Evolutionary conservation across 108 stramenopile species (phyloP), one percentile per base, ranked within the genome.

Genomic region (Craspedostauros australis): DNA sequence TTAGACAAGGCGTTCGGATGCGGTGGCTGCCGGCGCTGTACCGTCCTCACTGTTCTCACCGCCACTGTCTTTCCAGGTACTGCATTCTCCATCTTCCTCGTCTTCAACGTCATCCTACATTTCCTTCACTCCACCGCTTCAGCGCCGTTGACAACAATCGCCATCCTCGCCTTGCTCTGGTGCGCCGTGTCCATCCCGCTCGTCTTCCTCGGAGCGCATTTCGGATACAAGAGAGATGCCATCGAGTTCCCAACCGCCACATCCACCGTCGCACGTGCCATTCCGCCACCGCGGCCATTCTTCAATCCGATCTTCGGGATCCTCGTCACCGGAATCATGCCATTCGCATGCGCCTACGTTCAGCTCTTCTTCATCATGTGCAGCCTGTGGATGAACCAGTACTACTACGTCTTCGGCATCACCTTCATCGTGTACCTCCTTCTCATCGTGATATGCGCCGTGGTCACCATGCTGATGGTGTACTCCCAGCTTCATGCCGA

Each of bases 361-460:
- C 96, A 99, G 70, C 77, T 99, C 25, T 99, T 97, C 70, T 99
- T 97, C 86, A 99, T 99, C 85, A 89, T 97, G 82, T 89, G 86
- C 33, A 80, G 77, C 46, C 62, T 99, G 64, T 99, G 98, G 98
- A 96, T 99, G 95, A 95, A 96, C 64, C 91, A 96, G 60, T 99
- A 92, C 89, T 99, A 97, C 83, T 97, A 97, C 64, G 96, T 99
- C 47, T 99, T 99, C 75, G 96, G 98, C 18, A 96, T 99, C 79
- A 88, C 95, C 5, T 75, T 99, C 42, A 73, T 91, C 34, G 96
- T 97, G 21, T 96, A 84, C 79, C 21, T 96, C 45, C 97, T 99
- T 62, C 74, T 99, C 27, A 66, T 94, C 32, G 60, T 96, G 32
- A 97, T 95, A 7, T 95, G 95, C 55, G 95, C 95, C 20, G 96